Conservation (phyloP, 371 early-diverging fungal genomes). For the Smittium culicis region DNA sequence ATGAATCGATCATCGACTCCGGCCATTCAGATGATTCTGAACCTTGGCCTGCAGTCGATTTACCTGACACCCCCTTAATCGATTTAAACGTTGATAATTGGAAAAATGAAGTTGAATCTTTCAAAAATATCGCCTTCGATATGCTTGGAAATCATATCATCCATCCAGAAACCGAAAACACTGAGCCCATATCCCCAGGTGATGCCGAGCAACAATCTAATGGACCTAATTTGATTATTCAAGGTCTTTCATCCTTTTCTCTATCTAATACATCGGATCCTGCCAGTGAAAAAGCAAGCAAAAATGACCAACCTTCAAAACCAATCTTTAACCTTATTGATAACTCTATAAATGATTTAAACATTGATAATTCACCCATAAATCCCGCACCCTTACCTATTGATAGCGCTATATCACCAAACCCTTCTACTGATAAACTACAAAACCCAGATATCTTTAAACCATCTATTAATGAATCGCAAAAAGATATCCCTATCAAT, state of each 20-base stretch:
- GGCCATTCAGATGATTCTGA: neutral
- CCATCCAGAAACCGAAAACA: neutral
- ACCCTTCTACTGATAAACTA: too few species aligned
- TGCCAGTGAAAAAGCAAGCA: too few species aligned
- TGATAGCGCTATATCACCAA: too few species aligned
- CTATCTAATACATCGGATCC: too few species aligned
- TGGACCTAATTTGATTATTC: neutral
- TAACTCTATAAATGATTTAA: too few species aligned
- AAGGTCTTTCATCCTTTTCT: neutral
- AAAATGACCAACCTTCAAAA: too few species aligned
- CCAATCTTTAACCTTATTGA: too few species aligned
- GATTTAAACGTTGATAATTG: neutral
- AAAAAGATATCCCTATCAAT: too few species aligned
- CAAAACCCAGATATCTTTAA: too few species aligned
- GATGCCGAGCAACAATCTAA: neutral
- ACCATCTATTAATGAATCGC: too few species aligned
- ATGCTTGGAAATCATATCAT: neutral
- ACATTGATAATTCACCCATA: too few species aligned
- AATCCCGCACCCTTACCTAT: too few species aligned
- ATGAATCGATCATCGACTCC: neutral
- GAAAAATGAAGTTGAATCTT: slow-evolving; percentile 1
- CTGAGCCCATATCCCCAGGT: neutral
- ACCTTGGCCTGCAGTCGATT: neutral
- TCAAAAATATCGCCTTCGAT: neutral
- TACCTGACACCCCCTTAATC: neutral